Base-by-base conservation (phyloP, 164 flowering plant genomes). In the Nymphaea thermarum region DNA sequence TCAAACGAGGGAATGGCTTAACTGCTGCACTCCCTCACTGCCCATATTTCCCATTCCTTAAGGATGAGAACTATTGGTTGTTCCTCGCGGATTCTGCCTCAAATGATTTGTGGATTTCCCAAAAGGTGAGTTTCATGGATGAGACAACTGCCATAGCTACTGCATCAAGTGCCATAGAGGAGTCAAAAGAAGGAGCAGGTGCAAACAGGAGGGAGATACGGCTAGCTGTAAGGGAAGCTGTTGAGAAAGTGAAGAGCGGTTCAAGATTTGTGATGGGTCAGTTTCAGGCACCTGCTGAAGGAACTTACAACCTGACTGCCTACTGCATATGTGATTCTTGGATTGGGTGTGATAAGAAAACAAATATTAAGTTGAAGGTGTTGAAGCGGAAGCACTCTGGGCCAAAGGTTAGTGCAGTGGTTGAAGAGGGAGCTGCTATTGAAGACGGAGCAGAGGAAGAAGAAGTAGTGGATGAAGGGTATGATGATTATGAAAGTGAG, bases 401-500 rank as follows among this genome's bases (percentile, higher is more conserved):
- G 3, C 78, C 90, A 3, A 75, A 92, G 41, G 85, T 81, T 53
- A 1, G 36, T 16, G 59, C 73, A 10, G 60, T 77, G 4, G 95
- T 81, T 42, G 93, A 84, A 41, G 91, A 84, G 15, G 75, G 74
- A 2, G 6, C 66, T 6, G 60, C 66, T 15, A 95, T 86, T 67
- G 96, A 87, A 69, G 89, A 85, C 44, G 62, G 70, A 15, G 96
- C 84, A 70, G 93, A 83, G 73, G 97, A 83, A 67, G 96, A 87
- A 70, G 98, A 87, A 8, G 75, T 69, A 53, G 84, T 77, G 43
- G 94, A 91, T 63, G 97, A 86, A 60, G 90, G 75, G n/a, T 85
- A 88, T 51, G 89, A 89, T 64, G 96, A 86, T 78, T 86, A 91
- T 42, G 91, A 89, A 80, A 93, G 98, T 64, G 98, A 93, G 82